These are phyloP conservation scores for Paraphaeosphaeria sporulosa DNA, from an alignment of 2,329 filamentous ascomycete genomes.

Conservation along the genomic window DNA sequence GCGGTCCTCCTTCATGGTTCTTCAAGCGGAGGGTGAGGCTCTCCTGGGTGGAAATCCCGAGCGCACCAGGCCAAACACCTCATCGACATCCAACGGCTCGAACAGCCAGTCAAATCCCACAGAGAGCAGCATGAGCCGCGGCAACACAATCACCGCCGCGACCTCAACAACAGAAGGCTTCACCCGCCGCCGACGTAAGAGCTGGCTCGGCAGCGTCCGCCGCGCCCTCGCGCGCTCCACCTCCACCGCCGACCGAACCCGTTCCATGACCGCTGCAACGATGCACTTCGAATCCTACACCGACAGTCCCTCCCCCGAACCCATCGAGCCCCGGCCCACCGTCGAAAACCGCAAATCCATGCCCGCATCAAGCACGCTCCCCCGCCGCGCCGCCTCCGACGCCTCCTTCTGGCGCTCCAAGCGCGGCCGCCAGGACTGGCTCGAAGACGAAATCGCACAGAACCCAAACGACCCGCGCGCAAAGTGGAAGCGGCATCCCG, in stretches of 20 bases:
- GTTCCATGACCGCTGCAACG: slow-evolving; percentile 34
- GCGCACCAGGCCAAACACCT: slow-evolving; percentile 38
- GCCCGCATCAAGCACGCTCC: slow-evolving; percentile 30
- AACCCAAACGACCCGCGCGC: slow-evolving; percentile 27
- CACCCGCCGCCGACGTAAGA: slow-evolving; percentile 37
- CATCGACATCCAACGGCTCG: slow-evolving; percentile 38
- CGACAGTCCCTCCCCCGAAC: slow-evolving; percentile 36
- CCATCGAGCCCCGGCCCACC: slow-evolving; percentile 14
- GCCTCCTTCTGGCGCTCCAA: slow-evolving; percentile 53
- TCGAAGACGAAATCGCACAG: slow-evolving; percentile 41
- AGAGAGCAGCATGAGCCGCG: slow-evolving; percentile 32
- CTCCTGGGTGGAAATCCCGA: slow-evolving; percentile 57
- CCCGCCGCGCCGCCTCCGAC: slow-evolving; percentile 54
- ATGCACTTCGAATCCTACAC: slow-evolving; percentile 39
- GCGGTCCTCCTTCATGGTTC: slow-evolving; percentile 56
- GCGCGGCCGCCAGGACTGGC: slow-evolving; percentile 53
- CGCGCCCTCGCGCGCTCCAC: slow-evolving; percentile 43
- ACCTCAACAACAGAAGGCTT: slow-evolving; percentile 35
- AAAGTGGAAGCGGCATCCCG: slow-evolving; percentile 42
- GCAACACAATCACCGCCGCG: slow-evolving; percentile 34
- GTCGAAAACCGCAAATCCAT: slow-evolving; percentile 28
- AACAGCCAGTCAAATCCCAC: slow-evolving; percentile 33
- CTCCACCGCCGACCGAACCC: slow-evolving; percentile 36
- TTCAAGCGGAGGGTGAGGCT: slow-evolving; percentile 61
- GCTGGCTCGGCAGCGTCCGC: slow-evolving; percentile 49